Conservation (phyloP, 495 filamentous ascomycete species). For the Neurospora tetrasperma region DNA sequence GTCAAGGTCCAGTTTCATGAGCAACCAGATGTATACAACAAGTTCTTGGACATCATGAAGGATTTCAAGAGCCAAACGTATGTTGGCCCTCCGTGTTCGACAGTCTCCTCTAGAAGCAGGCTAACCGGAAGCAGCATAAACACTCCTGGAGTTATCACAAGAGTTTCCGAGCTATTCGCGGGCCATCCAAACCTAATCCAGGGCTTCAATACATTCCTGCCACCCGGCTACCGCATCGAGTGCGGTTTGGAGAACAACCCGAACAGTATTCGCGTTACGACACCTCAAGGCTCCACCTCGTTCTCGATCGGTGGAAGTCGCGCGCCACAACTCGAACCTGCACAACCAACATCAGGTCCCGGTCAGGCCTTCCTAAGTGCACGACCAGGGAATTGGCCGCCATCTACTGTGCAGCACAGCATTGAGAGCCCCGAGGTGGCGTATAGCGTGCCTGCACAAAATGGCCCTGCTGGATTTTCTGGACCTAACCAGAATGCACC, state of each 20-base stretch:
- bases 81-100: slow-evolving; percentile 26
- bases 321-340: slow-evolving; percentile 30
- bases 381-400: slow-evolving; percentile 36
- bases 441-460: slow-evolving; percentile 41
- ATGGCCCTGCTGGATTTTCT: slow-evolving; percentile 34
- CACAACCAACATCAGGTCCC: slow-evolving; percentile 20
- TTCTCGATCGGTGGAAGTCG: slow-evolving; percentile 43
- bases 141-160: slow-evolving; percentile 94
- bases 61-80: slow-evolving; percentile 98
- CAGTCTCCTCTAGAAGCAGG: background rate
- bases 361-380: slow-evolving; percentile 31
- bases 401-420: slow-evolving; percentile 41
- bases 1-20: slow-evolving; percentile 98
- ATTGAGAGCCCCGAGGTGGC: slow-evolving; percentile 45
- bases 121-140: slow-evolving; percentile 58
- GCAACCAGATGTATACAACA: slow-evolving; percentile 95
- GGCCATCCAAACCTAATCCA: slow-evolving; percentile 95
- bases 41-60: slow-evolving; percentile 99
- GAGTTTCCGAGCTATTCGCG: slow-evolving; percentile 92
- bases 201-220: slow-evolving; percentile 97
- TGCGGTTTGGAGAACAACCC: slow-evolving; percentile 87
- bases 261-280: slow-evolving; percentile 92
- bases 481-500: slow-evolving; percentile 30
- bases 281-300: slow-evolving; percentile 68
- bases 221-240: slow-evolving; percentile 94